phyloP scores from a whole-genome alignment of 139 green algal species.

The Chlorella sp. region DNA sequence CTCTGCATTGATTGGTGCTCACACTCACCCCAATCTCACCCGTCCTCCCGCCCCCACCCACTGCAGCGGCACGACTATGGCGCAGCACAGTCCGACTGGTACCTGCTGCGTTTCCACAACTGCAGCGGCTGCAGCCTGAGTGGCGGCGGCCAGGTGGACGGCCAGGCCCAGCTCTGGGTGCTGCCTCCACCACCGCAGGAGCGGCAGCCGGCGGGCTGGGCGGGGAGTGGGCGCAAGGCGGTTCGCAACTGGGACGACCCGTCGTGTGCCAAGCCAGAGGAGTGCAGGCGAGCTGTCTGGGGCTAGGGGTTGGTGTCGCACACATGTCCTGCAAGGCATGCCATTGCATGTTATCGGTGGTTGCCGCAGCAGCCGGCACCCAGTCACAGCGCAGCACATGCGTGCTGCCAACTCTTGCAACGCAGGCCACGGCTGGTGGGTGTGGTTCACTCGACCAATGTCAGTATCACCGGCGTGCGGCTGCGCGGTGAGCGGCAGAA shows the following conservation, averaged over 20 bases:
- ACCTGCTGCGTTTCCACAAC: constrained; percentile 35
- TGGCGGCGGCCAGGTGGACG: constrained; percentile 36
- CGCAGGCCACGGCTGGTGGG: constrained; percentile 42
- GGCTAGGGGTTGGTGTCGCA: too few relatives aligned
- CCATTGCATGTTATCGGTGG: neutral
- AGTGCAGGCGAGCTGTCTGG: constrained; percentile 23
- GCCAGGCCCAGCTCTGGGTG: constrained; percentile 7
- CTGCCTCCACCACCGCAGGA: neutral
- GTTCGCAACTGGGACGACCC: constrained; percentile 31
- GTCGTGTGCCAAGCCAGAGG: constrained; percentile 23
- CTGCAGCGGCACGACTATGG: constrained; percentile 20
- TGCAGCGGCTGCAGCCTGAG: constrained; percentile 35
- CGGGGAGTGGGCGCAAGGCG: neutral
- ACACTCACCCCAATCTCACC: too few relatives aligned
- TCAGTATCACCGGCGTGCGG: neutral
- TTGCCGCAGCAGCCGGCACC: too few relatives aligned
- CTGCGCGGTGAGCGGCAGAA: neutral
- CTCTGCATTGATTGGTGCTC: too few relatives aligned
- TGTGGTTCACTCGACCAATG: constrained; percentile 1
- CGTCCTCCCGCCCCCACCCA: neutral
- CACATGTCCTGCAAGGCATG: neutral
- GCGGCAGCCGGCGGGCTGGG: neutral
- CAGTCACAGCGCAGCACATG: too few relatives aligned
- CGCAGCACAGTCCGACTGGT: constrained; percentile 14
- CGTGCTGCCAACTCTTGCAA: too few relatives aligned